A percentile compares a stretch with the other conserved stretches of the same genome.
These are phyloP conservation scores for Ligustrum vulgare DNA, from an alignment of 257 asterid species.

Conservation along the genomic window DNA sequence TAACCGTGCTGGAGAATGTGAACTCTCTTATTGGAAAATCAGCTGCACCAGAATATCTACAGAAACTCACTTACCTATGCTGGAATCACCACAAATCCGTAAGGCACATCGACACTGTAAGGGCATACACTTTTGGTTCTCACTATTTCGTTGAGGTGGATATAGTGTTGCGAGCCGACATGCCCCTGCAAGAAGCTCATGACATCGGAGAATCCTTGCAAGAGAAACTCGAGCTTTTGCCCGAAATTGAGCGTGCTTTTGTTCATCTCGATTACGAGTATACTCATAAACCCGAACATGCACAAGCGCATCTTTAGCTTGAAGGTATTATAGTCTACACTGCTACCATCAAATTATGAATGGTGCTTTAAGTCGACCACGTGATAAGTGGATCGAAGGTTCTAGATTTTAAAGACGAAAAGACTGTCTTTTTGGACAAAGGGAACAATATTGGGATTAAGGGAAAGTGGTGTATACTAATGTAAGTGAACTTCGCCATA, in stretches of 20 bases:
- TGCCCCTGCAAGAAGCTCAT: conserved; percentile 55
- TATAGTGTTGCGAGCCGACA: conserved; percentile 47
- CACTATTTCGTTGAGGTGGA: conserved; percentile 59
- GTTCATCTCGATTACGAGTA: conserved; percentile 41
- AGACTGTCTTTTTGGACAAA: not conserved
- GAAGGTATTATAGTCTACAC: not conserved
- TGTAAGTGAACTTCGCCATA: not conserved
- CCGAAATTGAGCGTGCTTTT: conserved; percentile 39
- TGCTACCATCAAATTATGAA: not conserved
- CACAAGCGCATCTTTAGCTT: conserved; percentile 29
- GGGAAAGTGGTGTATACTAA: not conserved
- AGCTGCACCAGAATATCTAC: conserved; percentile 54
- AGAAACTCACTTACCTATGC: conserved; percentile 55
- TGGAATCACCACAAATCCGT: conserved; percentile 60
- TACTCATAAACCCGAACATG: conserved; percentile 38
- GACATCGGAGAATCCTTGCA: conserved; percentile 59
- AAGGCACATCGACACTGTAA: conserved; percentile 52
- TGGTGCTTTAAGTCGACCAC: not conserved
- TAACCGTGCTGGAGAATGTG: conserved; percentile 54
- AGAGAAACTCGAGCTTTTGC: conserved; percentile 46
- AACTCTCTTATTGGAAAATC: conserved; percentile 51
- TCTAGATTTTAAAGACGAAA: not conserved
- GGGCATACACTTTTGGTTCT: conserved; percentile 58
- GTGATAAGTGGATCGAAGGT: not conserved
- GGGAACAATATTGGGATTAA: not conserved